phyloP scores from a whole-genome alignment of 345 rosid genomes.

The Cardiospermum halicacabum region DNA sequence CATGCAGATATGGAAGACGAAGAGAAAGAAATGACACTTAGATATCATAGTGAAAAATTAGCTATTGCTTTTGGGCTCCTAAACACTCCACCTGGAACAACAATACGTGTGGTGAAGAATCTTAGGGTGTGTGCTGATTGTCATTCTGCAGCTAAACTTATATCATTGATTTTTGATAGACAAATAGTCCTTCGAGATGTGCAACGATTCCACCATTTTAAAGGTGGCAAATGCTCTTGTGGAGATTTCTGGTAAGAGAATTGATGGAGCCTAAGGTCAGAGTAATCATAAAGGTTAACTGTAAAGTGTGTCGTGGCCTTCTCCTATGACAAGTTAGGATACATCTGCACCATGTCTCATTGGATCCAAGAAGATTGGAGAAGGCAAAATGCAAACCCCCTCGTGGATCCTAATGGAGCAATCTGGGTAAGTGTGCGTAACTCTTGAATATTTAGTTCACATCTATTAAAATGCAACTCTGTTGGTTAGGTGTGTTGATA shows the following conservation, averaged over 20 bases:
- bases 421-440: not conserved
- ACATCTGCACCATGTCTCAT: not conserved
- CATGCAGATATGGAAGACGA: constrained; percentile 59
- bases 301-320: not conserved
- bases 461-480: not conserved
- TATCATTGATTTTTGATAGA: constrained; percentile 60
- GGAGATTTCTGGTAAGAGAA: constrained; percentile 66
- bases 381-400: not conserved
- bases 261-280: not conserved
- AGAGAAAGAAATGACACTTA: constrained; percentile 59
- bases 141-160: constrained; percentile 70
- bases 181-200: constrained; percentile 79
- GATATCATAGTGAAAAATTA: constrained; percentile 85
- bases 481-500: not conserved
- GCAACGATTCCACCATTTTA: constrained; percentile 86
- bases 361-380: not conserved
- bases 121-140: constrained; percentile 85
- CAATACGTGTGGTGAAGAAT: constrained; percentile 77
- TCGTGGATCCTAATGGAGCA: not conserved
- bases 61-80: constrained; percentile 76
- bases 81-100: constrained; percentile 65
- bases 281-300: too few species aligned
- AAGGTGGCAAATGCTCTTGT: constrained; percentile 78
- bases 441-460: not conserved
- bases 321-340: not conserved